Conservation (phyloP, 768 basidiomycete species). For the Heimioporus sp. region DNA sequence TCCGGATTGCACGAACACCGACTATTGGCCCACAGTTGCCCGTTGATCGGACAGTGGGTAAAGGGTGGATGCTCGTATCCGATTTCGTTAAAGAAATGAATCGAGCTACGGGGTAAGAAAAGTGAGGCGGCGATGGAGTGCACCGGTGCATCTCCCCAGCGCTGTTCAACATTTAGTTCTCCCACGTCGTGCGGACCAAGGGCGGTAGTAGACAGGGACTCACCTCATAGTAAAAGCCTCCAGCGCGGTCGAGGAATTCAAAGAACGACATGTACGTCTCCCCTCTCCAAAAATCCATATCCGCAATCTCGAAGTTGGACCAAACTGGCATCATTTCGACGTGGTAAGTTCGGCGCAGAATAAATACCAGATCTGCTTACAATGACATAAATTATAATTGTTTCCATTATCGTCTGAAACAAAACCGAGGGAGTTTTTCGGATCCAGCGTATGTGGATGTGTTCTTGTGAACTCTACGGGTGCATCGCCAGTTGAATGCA, state of each 20-base stretch:
- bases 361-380: conserved; percentile 31
- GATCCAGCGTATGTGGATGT: conserved; percentile 51
- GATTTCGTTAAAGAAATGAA: conserved; percentile 95
- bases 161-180: conserved; percentile 37
- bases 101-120: conserved; percentile 82
- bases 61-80: conserved; percentile 38
- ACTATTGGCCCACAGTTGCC: conserved; percentile 17
- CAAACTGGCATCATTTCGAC: conserved; percentile 54
- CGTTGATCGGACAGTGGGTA: conserved; percentile 23
- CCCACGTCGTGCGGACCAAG: not conserved
- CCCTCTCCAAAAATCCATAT: conserved; percentile 81
- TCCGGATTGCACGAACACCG: conserved; percentile 26
- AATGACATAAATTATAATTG: conserved; percentile 65
- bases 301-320: conserved; percentile 93
- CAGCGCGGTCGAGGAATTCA: conserved; percentile 71
- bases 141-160: conserved; percentile 94
- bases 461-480: conserved; percentile 22
- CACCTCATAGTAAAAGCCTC: conserved; percentile 90
- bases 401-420: conserved; percentile 63
- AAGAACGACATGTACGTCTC: conserved; percentile 85
- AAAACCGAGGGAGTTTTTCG: conserved; percentile 57
- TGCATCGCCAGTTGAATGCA: conserved; percentile 23
- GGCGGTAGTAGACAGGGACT: not conserved
- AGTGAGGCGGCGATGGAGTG: conserved; percentile 91
- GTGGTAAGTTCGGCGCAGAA: not conserved